These are phyloP conservation scores for Chytridium lagenaria DNA, from an alignment of 371 early-diverging fungal genomes.

Conservation along the genomic window DNA sequence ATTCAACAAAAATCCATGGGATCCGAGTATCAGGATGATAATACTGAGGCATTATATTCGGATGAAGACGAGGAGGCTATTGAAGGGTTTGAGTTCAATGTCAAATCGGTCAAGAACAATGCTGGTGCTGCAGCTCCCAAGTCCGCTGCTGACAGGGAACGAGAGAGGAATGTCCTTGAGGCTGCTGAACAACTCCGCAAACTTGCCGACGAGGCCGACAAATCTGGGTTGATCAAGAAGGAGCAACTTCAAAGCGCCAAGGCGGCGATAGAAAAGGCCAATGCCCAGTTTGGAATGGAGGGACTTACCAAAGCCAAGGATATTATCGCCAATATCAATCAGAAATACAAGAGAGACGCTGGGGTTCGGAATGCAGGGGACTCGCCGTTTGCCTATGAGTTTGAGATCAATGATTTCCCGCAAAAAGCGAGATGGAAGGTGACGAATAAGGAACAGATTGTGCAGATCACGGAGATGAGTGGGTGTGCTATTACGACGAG, in stretches of 20 bases:
- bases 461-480: slow-evolving; percentile 86
- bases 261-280: slow-evolving; percentile 57
- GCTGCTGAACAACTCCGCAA: slow-evolving; percentile 35
- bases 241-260: slow-evolving; percentile 49
- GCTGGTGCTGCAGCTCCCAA: too few relatives aligned
- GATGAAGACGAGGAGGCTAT: slow-evolving; percentile 73
- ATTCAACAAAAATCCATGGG: slow-evolving; percentile 90
- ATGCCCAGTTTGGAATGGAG: slow-evolving; percentile 54
- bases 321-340: slow-evolving; percentile 57
- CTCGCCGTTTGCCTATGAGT: slow-evolving; percentile 67
- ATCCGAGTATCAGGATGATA: slow-evolving; percentile 64
- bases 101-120: slow-evolving; percentile 34
- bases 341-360: slow-evolving; percentile 51
- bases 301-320: slow-evolving; percentile 52
- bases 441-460: slow-evolving; percentile 93
- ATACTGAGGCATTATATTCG: slow-evolving; percentile 60
- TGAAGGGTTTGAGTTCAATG: slow-evolving; percentile 34
- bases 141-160: slow-evolving; percentile 15
- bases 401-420: slow-evolving; percentile 97
- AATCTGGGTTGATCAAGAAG: slow-evolving; percentile 35
- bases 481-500: slow-evolving; percentile 95
- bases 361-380: slow-evolving; percentile 48
- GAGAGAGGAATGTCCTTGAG: slow-evolving; percentile 32
- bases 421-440: slow-evolving; percentile 96
- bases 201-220: slow-evolving; percentile 35